Evolutionary conservation across 1,139 yeast genomes (phyloP).

Genomic region (Taiozyma sp.): DNA sequence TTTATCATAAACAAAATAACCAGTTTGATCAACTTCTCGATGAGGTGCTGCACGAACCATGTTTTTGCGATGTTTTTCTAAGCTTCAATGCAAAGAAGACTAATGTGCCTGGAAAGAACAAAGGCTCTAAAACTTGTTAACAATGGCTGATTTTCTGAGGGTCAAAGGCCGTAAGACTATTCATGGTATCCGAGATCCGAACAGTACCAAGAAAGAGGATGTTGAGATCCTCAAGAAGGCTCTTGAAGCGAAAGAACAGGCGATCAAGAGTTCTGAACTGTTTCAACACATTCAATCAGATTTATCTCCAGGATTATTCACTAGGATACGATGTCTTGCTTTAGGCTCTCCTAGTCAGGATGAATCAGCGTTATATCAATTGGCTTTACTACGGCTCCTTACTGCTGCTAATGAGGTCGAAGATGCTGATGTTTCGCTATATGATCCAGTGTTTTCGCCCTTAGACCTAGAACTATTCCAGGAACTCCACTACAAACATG

Average conservation of each 20-base stretch:
- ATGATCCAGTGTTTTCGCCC: conserved; percentile 57
- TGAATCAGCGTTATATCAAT: conserved; percentile 55
- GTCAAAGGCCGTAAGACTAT: conserved; percentile 8
- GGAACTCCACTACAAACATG: conserved; percentile 21
- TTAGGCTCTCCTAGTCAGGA: conserved; percentile 61
- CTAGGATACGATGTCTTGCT: conserved; percentile 58
- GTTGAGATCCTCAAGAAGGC: conserved; percentile 4
- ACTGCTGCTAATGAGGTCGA: conserved; percentile 23
- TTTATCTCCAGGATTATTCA: conserved; percentile 15
- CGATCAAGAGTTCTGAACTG: conserved; percentile 25
- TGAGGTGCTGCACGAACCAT: not conserved
- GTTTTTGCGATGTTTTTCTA: not conserved
- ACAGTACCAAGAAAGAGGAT: conserved; percentile 2
- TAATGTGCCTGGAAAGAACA: not conserved
- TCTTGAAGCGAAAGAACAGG: conserved; percentile 11
- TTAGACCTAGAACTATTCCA: conserved; percentile 36
- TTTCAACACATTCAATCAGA: conserved; percentile 21
- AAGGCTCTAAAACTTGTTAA: not conserved
- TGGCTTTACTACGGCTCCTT: conserved; percentile 47
- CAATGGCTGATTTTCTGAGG: not conserved
- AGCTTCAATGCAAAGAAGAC: not conserved
- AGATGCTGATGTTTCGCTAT: conserved; percentile 36
- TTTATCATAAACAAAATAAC: too few relatives aligned
- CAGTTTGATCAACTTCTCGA: not conserved
- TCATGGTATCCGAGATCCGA: conserved; percentile 9